These are phyloP conservation scores for Aureobasidium sp. DNA, from an alignment of 2,329 filamentous ascomycete species.

Conservation along the genomic window DNA sequence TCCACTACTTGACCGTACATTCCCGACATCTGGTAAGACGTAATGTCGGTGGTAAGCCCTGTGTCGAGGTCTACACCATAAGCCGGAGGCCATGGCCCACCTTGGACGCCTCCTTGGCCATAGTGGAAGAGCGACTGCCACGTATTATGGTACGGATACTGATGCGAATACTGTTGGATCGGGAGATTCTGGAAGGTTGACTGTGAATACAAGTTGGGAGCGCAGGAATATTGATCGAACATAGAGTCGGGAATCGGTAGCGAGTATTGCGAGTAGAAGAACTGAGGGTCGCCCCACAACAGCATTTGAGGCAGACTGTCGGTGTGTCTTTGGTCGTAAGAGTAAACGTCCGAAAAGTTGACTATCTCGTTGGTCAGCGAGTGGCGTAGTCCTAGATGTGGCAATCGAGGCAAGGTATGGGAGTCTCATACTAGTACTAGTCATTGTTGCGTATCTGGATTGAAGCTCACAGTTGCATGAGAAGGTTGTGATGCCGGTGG, in stretches of 20 bases:
- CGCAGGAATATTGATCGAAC: neutral
- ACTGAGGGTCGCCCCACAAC: neutral
- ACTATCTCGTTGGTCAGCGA: slow-evolving; percentile 6
- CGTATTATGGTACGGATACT: neutral
- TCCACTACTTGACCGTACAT: neutral
- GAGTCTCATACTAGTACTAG: neutral
- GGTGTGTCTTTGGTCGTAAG: slow-evolving; percentile 2
- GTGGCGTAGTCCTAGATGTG: neutral
- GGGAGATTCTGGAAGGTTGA: neutral
- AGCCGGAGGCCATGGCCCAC: neutral
- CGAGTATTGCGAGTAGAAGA: neutral
- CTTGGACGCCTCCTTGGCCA: too few relatives aligned
- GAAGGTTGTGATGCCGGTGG: neutral
- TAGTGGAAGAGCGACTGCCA: too few relatives aligned
- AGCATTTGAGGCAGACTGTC: neutral
- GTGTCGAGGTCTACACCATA: neutral
- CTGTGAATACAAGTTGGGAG: neutral
- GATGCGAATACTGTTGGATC: neutral
- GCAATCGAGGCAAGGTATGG: neutral
- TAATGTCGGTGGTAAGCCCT: neutral
- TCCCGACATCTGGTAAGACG: neutral
- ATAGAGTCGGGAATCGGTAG: neutral
- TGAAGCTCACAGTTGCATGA: neutral
- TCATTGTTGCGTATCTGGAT: neutral
- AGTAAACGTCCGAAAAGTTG: neutral